Conservation (phyloP, 768 basidiomycete species). For the Trametes sanguinea region DNA sequence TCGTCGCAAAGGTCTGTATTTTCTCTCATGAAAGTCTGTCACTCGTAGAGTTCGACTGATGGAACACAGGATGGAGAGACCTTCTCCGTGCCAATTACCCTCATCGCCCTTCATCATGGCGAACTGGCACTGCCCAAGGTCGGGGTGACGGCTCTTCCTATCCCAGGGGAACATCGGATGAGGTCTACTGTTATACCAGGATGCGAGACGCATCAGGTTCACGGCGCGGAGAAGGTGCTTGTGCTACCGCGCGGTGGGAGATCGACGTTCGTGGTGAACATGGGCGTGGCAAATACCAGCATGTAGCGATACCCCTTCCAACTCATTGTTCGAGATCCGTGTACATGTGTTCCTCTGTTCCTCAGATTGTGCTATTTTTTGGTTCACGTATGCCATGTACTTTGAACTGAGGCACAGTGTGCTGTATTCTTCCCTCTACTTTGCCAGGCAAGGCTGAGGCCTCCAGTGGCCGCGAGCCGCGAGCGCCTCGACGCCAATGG, state of each 20-base stretch:
- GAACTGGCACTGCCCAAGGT: slow-evolving; percentile 77
- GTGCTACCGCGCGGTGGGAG: slow-evolving; percentile 83
- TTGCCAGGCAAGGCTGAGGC: no score
- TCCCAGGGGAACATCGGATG: slow-evolving; percentile 55
- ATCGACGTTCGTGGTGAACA: slow-evolving; percentile 77
- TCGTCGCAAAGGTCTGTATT: slow-evolving; percentile 62
- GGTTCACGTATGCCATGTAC: no score
- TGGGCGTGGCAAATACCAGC: slow-evolving; percentile 46
- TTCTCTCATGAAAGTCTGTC: neutral
- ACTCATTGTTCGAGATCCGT: no score
- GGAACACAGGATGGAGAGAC: slow-evolving; percentile 58
- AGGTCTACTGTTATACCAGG: slow-evolving; percentile 60
- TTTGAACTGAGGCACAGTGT: no score
- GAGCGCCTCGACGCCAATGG: slow-evolving; percentile 15
- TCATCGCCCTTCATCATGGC: slow-evolving; percentile 89
- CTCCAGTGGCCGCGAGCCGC: no score
- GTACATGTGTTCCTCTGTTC: no score
- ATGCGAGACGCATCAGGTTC: slow-evolving; percentile 79
- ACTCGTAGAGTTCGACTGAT: neutral
- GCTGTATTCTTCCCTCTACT: no score
- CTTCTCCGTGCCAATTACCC: slow-evolving; percentile 61
- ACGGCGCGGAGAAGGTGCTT: slow-evolving; percentile 79
- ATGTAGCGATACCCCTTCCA: slow-evolving; percentile 7
- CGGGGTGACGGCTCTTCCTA: slow-evolving; percentile 58
- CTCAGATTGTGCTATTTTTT: no score